Evolutionary conservation across 2,329 filamentous ascomycete species (phyloP), one percentile per base, ranked within the genome.

Genomic region (Aspergillus tubingensis): DNA sequence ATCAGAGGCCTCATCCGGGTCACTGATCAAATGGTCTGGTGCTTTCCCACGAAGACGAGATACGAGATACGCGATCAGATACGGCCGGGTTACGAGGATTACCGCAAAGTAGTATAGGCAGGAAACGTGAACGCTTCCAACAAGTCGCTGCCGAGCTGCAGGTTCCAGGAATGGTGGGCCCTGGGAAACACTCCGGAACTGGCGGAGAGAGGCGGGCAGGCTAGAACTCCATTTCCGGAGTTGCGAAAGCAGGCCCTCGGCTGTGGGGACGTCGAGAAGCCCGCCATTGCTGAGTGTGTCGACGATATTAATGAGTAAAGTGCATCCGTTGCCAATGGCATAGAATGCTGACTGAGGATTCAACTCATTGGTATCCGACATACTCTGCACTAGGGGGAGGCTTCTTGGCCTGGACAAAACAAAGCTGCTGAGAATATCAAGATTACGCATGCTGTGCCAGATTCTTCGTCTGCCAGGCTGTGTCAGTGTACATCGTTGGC

Each of bases 31-130:
- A 48, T 49, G 19, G 55, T 63, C 58, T 41, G 55, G 62, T 32
- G 53, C 58, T 56, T 59, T 61, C 7, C 60, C 53, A 4, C 55
- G 62, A 2, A 66, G 21, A 39, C 72, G 72, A 17, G 75, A 66
- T 2, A 79, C 79, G 2, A 84, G 71, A 10, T 79, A 74, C 17
- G 58, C 79, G n/a, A 85, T 80, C 6, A 85, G 67, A 23, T 83
- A 79, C 0, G 81, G 83, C 2, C 83, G 73, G 0, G 82, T 84
- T 4, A 82, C 79, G 0, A 85, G 67, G 8, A 82, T 84, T 1
- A 85, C 81, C 0, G 81, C 80, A 48, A 84, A 83, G 62, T 85
- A 84, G 64, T 85, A 85, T 0, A 81, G 67, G 59, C 82, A 84
- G 0, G 82, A 80, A 2, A 85, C 76, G 55, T 84, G 82, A 0